These are phyloP conservation scores for Neovahlkampfia damariscottae DNA, from an alignment of 78 protist species.

Conservation along the genomic window DNA sequence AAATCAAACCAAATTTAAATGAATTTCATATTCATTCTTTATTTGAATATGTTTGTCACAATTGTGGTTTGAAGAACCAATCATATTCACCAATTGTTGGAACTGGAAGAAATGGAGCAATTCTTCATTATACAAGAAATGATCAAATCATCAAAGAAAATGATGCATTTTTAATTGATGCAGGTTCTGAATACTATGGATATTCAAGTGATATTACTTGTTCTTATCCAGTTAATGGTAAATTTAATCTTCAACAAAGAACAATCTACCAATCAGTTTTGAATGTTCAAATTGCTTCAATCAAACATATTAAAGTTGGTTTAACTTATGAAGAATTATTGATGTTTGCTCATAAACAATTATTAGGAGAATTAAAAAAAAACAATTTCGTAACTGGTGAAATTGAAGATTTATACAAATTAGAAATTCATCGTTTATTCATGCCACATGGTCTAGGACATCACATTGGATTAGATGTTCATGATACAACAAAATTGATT, in stretches of 20 bases:
- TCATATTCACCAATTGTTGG: constrained; percentile 24
- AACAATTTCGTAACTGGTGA: not conserved
- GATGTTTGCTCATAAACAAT: not conserved
- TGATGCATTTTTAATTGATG: constrained; percentile 55
- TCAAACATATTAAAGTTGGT: not conserved
- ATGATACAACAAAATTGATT: constrained; percentile 7
- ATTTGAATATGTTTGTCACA: constrained; percentile 11
- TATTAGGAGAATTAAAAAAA: not conserved
- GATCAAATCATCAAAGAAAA: constrained; percentile 8
- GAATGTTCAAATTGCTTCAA: constrained; percentile 1
- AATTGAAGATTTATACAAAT: not conserved
- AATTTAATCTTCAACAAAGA: constrained; percentile 57
- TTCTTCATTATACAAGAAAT: constrained; percentile 18
- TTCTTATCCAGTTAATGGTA: constrained; percentile 70
- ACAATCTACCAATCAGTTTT: constrained; percentile 64
- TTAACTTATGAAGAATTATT: not conserved
- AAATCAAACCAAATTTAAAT: constrained; percentile 8
- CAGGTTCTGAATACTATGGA: constrained; percentile 76
- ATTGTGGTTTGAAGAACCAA: constrained; percentile 14
- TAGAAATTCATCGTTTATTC: constrained; percentile 3
- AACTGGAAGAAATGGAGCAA: constrained; percentile 21
- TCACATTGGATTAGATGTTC: constrained; percentile 31
- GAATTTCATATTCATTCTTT: constrained; percentile 4
- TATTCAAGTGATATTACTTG: constrained; percentile 77
- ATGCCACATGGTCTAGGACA: constrained; percentile 42